These are phyloP conservation scores for Sutorius eximius DNA, from an alignment of 1,284 basidiomycete species.

Conservation along the genomic window DNA sequence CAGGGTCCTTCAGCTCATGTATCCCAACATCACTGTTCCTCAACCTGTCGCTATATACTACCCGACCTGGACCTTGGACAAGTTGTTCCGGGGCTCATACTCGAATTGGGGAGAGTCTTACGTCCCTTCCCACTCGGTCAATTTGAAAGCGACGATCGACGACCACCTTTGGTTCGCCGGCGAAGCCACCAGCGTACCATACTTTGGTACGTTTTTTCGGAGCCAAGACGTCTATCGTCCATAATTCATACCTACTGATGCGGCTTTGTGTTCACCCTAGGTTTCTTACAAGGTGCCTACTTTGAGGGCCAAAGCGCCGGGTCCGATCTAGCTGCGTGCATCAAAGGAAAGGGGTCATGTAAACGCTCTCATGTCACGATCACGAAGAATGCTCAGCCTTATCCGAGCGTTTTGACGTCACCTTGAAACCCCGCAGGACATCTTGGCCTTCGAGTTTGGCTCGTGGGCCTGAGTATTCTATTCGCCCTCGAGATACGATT, in stretches of 20 bases:
- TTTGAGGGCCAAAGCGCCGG: slow-evolving; percentile 41
- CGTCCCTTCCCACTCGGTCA: slow-evolving; percentile 49
- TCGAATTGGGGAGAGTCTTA: slow-evolving; percentile 68
- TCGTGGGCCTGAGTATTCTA: not conserved
- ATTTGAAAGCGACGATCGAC: slow-evolving; percentile 52
- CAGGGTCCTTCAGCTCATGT: slow-evolving; percentile 55
- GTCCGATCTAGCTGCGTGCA: slow-evolving; percentile 37
- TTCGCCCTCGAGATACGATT: not conserved
- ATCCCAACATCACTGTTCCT: slow-evolving; percentile 51
- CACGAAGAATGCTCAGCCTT: slow-evolving; percentile 29
- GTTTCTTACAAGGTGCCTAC: slow-evolving; percentile 48
- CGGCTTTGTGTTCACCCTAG: slow-evolving; percentile 17
- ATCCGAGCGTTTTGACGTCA: slow-evolving; percentile 15
- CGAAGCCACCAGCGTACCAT: slow-evolving; percentile 57
- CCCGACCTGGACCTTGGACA: slow-evolving; percentile 57
- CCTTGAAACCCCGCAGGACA: not conserved
- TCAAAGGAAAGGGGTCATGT: slow-evolving; percentile 32
- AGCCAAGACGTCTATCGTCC: not conserved
- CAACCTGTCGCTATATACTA: slow-evolving; percentile 56
- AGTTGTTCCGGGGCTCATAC: slow-evolving; percentile 62
- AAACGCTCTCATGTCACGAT: slow-evolving; percentile 28
- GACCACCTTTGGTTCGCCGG: slow-evolving; percentile 60
- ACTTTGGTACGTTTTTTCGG: slow-evolving; percentile 45
- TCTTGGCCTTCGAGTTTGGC: not conserved
- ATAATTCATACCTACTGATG: not conserved